Evolutionary conservation across 2,329 filamentous ascomycete genomes (phyloP), one percentile per base, ranked within the genome.

Genomic region (Myriosclerotinia scirpicola): DNA sequence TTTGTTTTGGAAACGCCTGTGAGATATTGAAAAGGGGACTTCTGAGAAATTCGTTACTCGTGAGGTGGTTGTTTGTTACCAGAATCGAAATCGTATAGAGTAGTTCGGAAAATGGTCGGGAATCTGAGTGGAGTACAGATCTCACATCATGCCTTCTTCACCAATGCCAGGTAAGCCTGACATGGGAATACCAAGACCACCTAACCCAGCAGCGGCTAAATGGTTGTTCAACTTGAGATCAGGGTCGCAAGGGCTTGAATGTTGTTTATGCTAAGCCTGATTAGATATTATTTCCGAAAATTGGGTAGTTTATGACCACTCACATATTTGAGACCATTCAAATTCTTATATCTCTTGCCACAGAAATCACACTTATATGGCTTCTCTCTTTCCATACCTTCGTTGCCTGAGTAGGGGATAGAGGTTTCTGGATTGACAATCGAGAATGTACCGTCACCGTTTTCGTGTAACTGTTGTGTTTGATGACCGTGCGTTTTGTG

Each of bases 381-480:
- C 82, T 99, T 99, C 81, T 98, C 94, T 78, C 98, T 99, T 80
- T 99, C 95, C 95, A 99, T 99, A n/a, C 95, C 95, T 46, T 97
- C 83, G 0, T 95, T 98, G 42, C 95, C 95, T 0, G 95, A 95
- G 71, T 98, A 99, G 0, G 95, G 95, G 1, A 92, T 87, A 38
- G 91, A 95, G 0, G 95, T 98, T 76, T 97, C 91, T 0, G 95
- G 95, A 74, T 99, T 96, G 62, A 99, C 94, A 72, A 99, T 99
- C 0, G 94, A 98, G 77, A 97, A 98, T 2, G 95, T 97, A 62
- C 95, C 95, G 75, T 99, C 95, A 20, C 91, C 90, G 74, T 99
- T 99, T 78, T 97, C 93, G 76, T 97, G 93, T 68, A 99, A 84
- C 77, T 97, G 92, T 77, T 99, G 95, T 69, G 94, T 98, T 75